Percentiles rank a stretch among this genome's conserved stretches.
phyloP scores from a whole-genome alignment of 192 early-diverging fungal genomes.

The Mortierella antarctica region DNA sequence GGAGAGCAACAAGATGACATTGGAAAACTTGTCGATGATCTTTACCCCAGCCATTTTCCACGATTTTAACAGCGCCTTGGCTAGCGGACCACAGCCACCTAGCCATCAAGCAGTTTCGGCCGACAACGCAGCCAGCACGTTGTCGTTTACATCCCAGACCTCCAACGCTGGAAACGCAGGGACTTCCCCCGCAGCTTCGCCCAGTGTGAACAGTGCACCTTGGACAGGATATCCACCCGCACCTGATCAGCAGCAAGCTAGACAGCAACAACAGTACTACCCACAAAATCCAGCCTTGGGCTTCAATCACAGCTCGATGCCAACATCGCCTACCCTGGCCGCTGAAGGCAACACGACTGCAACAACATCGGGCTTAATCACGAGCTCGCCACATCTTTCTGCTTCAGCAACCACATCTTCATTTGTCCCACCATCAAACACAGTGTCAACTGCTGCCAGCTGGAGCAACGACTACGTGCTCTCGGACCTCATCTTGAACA shows the following conservation, averaged over 20 bases:
- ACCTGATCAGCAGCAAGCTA: neutral
- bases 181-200: slow-evolving; percentile 8
- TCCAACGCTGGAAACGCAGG: neutral
- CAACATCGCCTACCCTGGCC: slow-evolving; percentile 4
- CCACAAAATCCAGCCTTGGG: slow-evolving; percentile 10
- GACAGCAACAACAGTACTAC: slow-evolving; percentile 12
- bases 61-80: slow-evolving; percentile 60
- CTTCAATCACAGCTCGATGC: slow-evolving; percentile 2
- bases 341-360: neutral
- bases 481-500: slow-evolving; percentile 43
- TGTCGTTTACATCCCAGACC: slow-evolving; percentile 25
- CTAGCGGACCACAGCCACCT: neutral
- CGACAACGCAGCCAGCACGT: neutral
- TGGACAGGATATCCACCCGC: slow-evolving; percentile 19
- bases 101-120: neutral
- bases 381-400: neutral
- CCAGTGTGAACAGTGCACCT: slow-evolving; percentile 7
- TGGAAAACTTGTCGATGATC: slow-evolving; percentile 68
- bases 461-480: slow-evolving; percentile 49
- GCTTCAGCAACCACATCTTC: neutral
- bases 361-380: neutral
- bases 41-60: slow-evolving; percentile 76
- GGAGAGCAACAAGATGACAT: slow-evolving; percentile 73
- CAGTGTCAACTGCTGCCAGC: slow-evolving; percentile 37
- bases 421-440: slow-evolving; percentile 12